Evolutionary conservation across 768 basidiomycete species (phyloP), one percentile per base, ranked within the genome.

Genomic region (Hydnum rufescens): DNA sequence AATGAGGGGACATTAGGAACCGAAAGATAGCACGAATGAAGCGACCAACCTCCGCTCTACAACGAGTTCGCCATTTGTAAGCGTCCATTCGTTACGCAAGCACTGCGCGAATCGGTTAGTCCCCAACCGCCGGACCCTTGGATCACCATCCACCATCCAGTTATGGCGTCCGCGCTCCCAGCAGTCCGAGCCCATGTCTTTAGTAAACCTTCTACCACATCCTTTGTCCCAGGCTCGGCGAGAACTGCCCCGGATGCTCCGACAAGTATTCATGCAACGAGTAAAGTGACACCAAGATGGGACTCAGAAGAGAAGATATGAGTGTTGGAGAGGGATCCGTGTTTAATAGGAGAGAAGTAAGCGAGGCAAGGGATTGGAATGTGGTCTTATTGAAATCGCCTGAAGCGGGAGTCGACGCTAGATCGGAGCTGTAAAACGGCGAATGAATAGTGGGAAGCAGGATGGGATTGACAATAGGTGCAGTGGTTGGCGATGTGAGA

Each of bases 291-390:
- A 79, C 65, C 0, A 82, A 57, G 31, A 92, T 74, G 0, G 85
- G 83, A 1, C 80, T 77, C 5, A 89, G 61, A 4, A 88, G 59
- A 19, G 67, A 62, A 0, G 76, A 70, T 36, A 86, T 71, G 39
- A 86, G 69, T 2, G 66, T 63, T 0, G 86, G 82, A 3, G 83
- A 80, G 3, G 87, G 86, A 57, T 92, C 85, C 3, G 78, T 75
- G 57, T 89, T 83, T 3, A 77, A 71, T 2, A 85, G 64, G 26
- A 92, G 66, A 0, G 68, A 67, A 49, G 72, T 66, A 19, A 88
- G 62, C 3, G 58, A 55, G 54, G 4, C 51, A 53, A 26, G 55
- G 49, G 19, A 28, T 42, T 16, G 32, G 64, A 70, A 4, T 67
- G 65, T n/a, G 84, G 62, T 2, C 13, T 47, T 47, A 8, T 8